Evolutionary conservation across 2,329 filamentous ascomycete genomes (phyloP), one percentile per base, ranked within the genome.

Genomic region (Daldinia sp.): DNA sequence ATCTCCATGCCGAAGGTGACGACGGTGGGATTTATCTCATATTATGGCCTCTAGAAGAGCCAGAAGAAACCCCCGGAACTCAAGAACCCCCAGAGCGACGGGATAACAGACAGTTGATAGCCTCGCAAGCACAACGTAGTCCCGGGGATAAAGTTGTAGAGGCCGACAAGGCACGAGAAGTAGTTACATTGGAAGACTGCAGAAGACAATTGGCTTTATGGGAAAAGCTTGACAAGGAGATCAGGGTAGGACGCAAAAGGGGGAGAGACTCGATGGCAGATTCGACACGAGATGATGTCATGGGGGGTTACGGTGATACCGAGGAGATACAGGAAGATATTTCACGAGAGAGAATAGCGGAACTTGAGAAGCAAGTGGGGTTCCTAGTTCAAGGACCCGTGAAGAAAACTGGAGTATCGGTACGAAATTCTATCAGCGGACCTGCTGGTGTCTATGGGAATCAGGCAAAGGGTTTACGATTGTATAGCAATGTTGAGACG

Each of bases 21-120:
- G 19, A 29, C 4, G 15, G 11, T 23, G 35, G 58, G 0, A 35
- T 61, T 17, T 51, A 61, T 43, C 29, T 61, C 19, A 25, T 58
- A 17, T 9, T 61, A 7, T 61, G 39, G 47, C 13, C 17, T 17
- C 25, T 23, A 3, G 11, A 55, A 5, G 29, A 30, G 11, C 11
- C 17, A 13, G 29, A 34, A 3, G 19, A 55, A 43, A 19, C 8
- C 11, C 2, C 13, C 13, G 3, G 11, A 19, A 17, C 9, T 8
- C n/a, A 35, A 23, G 37, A 25, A 30, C 15, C 35, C n/a, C 27
- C 8, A 4, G 21, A 30, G 37, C 27, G 7, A 34, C 29, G 7
- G 19, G 17, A 37, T 19, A 43, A 32, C 3, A 45, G 17, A 17
- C 19, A 23, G 19, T 19, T 25, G 1, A 21, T 48, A 3, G 21